These are phyloP conservation scores for Neoascochyta sp. DNA, from an alignment of 2,329 filamentous ascomycete species.

Conservation along the genomic window DNA sequence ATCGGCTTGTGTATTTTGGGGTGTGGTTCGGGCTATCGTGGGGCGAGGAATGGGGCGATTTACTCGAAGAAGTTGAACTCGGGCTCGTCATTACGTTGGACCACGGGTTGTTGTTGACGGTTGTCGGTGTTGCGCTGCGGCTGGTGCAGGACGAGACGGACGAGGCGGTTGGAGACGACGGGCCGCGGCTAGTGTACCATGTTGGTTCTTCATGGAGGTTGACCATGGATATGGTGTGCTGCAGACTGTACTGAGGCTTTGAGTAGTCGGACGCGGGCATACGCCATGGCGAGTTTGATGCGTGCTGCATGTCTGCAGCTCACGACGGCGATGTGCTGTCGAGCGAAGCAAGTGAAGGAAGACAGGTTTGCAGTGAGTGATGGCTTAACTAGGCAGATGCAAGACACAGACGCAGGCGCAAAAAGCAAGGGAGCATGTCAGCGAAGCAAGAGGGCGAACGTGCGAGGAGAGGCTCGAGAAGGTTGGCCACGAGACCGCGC, in stretches of 20 bases:
- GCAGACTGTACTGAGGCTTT: conserved; percentile 35
- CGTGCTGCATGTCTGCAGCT: conserved; percentile 35
- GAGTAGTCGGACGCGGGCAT: conserved; percentile 28
- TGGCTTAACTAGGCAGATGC: no score
- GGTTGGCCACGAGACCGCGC: conserved; percentile 28
- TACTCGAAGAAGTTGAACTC: conserved; percentile 25
- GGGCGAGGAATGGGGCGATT: conserved; percentile 32
- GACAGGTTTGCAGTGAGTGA: no score
- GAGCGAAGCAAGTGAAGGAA: conserved; percentile 10
- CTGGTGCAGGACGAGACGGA: conserved; percentile 39
- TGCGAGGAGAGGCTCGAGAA: conserved; percentile 23
- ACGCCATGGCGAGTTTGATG: conserved; percentile 36
- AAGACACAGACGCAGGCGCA: conserved; percentile 17
- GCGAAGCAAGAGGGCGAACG: conserved; percentile 20
- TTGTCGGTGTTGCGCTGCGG: conserved; percentile 36
- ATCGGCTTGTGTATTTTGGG: conserved; percentile 39
- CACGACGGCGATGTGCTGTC: conserved; percentile 13
- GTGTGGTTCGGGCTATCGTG: conserved; percentile 35
- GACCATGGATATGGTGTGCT: conserved; percentile 40
- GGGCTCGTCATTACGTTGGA: conserved; percentile 36
- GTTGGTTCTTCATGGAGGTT: conserved; percentile 39
- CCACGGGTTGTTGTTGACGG: conserved; percentile 39
- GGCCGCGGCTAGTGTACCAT: conserved; percentile 33
- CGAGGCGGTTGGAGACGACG: conserved; percentile 39
- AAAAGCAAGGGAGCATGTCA: conserved; percentile 32